Evolutionary conservation across 2,329 filamentous ascomycete species (phyloP), one percentile per base, ranked within the genome.

Genomic region (Thermomyces lanuginosus): DNA sequence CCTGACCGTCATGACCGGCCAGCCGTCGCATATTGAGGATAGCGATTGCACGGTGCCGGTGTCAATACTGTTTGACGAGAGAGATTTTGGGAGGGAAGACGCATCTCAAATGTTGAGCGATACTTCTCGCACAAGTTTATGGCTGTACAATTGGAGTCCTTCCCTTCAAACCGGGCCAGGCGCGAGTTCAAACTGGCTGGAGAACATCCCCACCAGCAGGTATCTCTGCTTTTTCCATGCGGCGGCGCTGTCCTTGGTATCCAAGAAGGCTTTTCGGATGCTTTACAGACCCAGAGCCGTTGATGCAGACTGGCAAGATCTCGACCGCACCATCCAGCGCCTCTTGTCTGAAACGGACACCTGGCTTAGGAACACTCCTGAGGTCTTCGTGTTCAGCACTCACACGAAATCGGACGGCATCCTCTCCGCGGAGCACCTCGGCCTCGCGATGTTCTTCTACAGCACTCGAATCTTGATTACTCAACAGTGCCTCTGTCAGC

Each of bases 1-100:
- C 9, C 45, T 61, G 10, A 49, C 48, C 25, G 43, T 51, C 16
- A 52, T 59, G 39, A 60, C 56, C 2, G 57, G 57, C n/a, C 48
- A 57, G 21, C 53, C 56, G 9, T 53, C 52, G 9, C 56, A 47
- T 36, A 49, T 60, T 14, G 34, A 44, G n/a, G 53, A 58, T 25
- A 44, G 45, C 11, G 44, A 51, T 19, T 56, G 51, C 37, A 58
- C 51, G 12, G 53, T 52, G 4, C 53, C 56, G 13, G 38, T 60
- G 4, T 53, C 55, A 1, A 41, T 52, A 16, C 54, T 51, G 5
- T 49, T 55, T 27, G 52, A 55, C 30, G 56, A 56, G 36, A 41
- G 40, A 22, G 46, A 51, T 24, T 58, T 56, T 26, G 45, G 52
- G 11, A 50, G 45, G 15, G 43, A 48, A 12, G 36, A 45, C 21